Conservation (phyloP, 2,329 filamentous ascomycete genomes). For the Diplodia scrobiculata region DNA sequence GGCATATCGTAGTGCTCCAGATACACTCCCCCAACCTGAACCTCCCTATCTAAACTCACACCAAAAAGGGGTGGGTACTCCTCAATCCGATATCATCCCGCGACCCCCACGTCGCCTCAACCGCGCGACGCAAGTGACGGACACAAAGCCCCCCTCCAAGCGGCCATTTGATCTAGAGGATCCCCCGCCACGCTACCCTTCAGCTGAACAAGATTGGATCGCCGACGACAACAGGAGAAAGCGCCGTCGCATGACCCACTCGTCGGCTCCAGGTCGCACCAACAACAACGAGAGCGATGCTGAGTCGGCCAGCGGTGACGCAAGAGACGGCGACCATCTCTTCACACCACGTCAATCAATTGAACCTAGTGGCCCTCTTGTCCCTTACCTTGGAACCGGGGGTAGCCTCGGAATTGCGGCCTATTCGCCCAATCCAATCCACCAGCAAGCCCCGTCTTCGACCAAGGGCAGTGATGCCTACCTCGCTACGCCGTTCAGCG, state of each 20-base stretch:
- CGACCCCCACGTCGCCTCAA: slow-evolving; percentile 36
- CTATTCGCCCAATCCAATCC: too few species aligned
- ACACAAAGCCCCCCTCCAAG: slow-evolving; percentile 34
- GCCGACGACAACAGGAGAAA: slow-evolving; percentile 43
- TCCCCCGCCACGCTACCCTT: background rate
- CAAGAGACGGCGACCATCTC: slow-evolving; percentile 30
- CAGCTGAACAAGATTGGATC: slow-evolving; percentile 19
- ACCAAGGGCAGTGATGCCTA: slow-evolving; percentile 1
- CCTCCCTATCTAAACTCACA: slow-evolving; percentile 38
- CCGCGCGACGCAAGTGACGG: slow-evolving; percentile 31
- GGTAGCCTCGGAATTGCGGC: background rate
- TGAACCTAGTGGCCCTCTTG: background rate
- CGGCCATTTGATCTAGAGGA: slow-evolving; percentile 24
- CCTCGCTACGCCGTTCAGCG: background rate
- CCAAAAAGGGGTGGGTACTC: slow-evolving; percentile 41
- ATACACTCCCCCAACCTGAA: background rate
- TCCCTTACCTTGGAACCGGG: background rate
- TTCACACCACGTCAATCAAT: background rate
- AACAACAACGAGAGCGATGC: slow-evolving; percentile 32
- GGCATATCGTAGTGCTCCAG: slow-evolving; percentile 29
- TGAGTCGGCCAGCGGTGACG: slow-evolving; percentile 18
- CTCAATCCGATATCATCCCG: slow-evolving; percentile 39
- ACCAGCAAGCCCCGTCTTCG: background rate
- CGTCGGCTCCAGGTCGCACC: slow-evolving; percentile 37
- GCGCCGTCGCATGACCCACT: slow-evolving; percentile 51